Conservation (phyloP, 1,139 yeast species). For the Blastobotrys ciferrii region DNA sequence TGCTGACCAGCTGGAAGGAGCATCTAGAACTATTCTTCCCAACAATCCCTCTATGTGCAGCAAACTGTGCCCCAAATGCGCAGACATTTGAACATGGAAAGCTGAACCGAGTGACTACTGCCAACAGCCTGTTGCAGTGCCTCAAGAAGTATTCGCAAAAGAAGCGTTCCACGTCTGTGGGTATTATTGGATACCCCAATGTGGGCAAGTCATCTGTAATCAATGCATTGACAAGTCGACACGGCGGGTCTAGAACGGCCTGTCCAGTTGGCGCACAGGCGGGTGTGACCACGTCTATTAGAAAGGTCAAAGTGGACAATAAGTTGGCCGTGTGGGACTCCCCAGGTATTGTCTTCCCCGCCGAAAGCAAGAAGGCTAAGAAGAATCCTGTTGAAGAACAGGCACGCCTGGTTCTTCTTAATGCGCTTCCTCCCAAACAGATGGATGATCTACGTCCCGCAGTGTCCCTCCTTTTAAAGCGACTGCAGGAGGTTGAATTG, state of each 20-base stretch:
- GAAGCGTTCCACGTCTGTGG: slow-evolving; percentile 89
- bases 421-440: slow-evolving; percentile 87
- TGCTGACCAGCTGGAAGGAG: slow-evolving; percentile 78
- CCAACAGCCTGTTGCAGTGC: slow-evolving; percentile 71
- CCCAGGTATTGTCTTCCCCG: slow-evolving; percentile 97
- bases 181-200: slow-evolving; percentile 95
- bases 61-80: slow-evolving; percentile 55
- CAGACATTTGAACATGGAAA: slow-evolving; percentile 70
- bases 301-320: slow-evolving; percentile 90
- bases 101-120: slow-evolving; percentile 67
- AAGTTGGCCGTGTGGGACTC: slow-evolving; percentile 88
- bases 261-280: slow-evolving; percentile 99
- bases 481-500: slow-evolving; percentile 64
- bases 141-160: slow-evolving; percentile 82
- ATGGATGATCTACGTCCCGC: slow-evolving; percentile 84
- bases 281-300: slow-evolving; percentile 88
- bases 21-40: slow-evolving; percentile 83
- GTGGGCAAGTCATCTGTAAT: slow-evolving; percentile 97
- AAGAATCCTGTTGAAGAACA: slow-evolving; percentile 61
- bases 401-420: slow-evolving; percentile 82
- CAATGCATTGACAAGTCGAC: slow-evolving; percentile 82
- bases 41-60: slow-evolving; percentile 74
- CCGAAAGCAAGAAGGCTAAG: slow-evolving; percentile 47
- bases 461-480: slow-evolving; percentile 69
- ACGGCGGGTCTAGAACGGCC: slow-evolving; percentile 58